These are phyloP conservation scores for Yamadazyma sp. DNA, from an alignment of 805 yeast genomes.

Conservation along the genomic window DNA sequence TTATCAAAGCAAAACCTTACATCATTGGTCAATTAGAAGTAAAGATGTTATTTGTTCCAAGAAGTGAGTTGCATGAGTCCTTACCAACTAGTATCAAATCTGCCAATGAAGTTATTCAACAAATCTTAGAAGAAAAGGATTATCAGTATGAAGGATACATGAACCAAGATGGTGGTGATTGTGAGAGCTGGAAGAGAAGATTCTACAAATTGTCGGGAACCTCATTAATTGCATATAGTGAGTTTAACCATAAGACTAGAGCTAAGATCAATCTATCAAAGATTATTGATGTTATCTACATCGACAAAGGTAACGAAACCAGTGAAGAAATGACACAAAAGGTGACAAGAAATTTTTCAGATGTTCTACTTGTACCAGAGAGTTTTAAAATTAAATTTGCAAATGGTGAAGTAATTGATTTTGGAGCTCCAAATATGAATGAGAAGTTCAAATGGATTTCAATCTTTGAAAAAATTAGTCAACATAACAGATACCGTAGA, in stretches of 20 bases:
- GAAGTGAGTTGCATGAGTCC: conserved; percentile 55
- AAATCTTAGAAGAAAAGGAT: conserved; percentile 24
- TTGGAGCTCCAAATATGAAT: conserved; percentile 72
- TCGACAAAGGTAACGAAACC: conserved; percentile 34
- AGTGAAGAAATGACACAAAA: conserved; percentile 15
- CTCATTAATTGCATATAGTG: conserved; percentile 74
- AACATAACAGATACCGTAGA: conserved; percentile 54
- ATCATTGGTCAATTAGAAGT: conserved; percentile 65
- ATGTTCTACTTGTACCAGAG: conserved; percentile 63
- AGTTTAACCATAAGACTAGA: conserved; percentile 60
- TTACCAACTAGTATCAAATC: conserved; percentile 68
- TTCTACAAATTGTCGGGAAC: conserved; percentile 72
- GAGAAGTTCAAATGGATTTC: conserved; percentile 67
- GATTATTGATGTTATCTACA: conserved; percentile 50
- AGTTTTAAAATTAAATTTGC: conserved; percentile 73
- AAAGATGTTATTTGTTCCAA: conserved; percentile 66
- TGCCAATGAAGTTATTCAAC: conserved; percentile 33
- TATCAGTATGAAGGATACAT: conserved; percentile 60
- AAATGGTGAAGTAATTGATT: conserved; percentile 78
- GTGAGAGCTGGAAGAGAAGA: conserved; percentile 68
- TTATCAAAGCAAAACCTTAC: conserved; percentile 45
- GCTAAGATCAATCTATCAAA: conserved; percentile 75
- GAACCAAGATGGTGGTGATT: conserved; percentile 91
- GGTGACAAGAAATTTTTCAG: conserved; percentile 63
- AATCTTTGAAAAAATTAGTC: conserved; percentile 53